Base-by-base conservation (phyloP, 257 asterid species). In the Phtheirospermum japonicum region DNA sequence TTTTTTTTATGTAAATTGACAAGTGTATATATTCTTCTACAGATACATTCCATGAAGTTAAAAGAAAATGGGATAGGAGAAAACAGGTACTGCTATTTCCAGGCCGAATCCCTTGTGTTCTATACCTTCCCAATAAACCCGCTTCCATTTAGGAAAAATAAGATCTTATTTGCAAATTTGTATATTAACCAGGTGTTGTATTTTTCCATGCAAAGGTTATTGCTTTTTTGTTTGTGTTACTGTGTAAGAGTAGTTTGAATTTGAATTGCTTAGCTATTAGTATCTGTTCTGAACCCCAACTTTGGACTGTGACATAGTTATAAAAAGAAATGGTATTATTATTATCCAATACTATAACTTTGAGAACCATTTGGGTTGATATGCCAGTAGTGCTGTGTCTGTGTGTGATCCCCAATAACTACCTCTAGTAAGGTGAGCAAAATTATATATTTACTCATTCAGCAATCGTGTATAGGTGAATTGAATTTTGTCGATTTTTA, bases 51-150 rank as follows among this genome's bases (percentile, higher is more conserved):
- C n/a, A n/a, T n/a, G n/a, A n/a, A n/a, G n/a, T n/a, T n/a, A n/a
- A n/a, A n/a, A n/a, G 95, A 72, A 89, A 86, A 63, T 87, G 94
- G 26, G 86, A 82, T 65, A 78, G 82, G 54, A 89, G 73, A 76
- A 89, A 84, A 75, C 92, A 82, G 97, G 97, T 89, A 80, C 37
- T 34, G 19, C 60, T 57, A 9, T 12, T 48, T 72, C 55, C 13
- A n/a, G n/a, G 50, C 56, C 26, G 36, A 28, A 57, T 54, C 10
- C 16, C 53, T 33, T 36, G 14, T 20, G 48, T 31, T 17, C 19
- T 64, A 30, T 23, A 33, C 37, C 14, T 45, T n/a, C n/a, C n/a
- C n/a, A n/a, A n/a, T n/a, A n/a, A n/a, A n/a, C n/a, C n/a, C n/a
- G n/a, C n/a, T n/a, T 37, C 51, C 62, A 10, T 16, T 9, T 23